Conservation (phyloP, 1,139 yeast genomes). For the Magnusiomyces ingens region DNA sequence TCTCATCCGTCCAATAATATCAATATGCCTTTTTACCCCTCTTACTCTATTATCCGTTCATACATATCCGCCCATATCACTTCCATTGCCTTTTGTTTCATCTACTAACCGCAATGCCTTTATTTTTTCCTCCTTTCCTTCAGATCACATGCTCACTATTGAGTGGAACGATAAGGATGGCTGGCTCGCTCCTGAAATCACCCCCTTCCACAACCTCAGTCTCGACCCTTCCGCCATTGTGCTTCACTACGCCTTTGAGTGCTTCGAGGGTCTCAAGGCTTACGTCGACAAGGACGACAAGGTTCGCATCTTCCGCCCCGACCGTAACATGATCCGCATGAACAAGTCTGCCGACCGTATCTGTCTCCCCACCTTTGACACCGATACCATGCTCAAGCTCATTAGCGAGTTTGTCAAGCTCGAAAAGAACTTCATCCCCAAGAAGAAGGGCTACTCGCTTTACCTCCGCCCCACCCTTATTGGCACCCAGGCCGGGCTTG, state of each 20-base stretch:
- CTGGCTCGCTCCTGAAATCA: conserved; percentile 81
- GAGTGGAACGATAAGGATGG: conserved; percentile 77
- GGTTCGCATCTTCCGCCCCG: conserved; percentile 81
- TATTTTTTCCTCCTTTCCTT: background rate
- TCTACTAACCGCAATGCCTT: background rate
- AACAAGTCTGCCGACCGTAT: conserved; percentile 81
- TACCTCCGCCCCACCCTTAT: conserved; percentile 92
- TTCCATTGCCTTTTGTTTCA: no score
- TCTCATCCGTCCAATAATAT: no score
- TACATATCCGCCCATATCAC: no score
- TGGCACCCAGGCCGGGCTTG: conserved; percentile 82
- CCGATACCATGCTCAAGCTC: conserved; percentile 65
- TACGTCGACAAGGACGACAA: conserved; percentile 56
- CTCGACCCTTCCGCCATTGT: conserved; percentile 87
- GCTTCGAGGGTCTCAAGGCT: conserved; percentile 96
- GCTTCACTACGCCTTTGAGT: conserved; percentile 89
- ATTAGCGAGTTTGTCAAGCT: conserved; percentile 66
- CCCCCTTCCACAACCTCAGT: conserved; percentile 68
- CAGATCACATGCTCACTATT: conserved; percentile 76
- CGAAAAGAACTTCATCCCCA: conserved; percentile 75
- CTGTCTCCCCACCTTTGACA: conserved; percentile 77
- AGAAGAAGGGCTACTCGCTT: conserved; percentile 78
- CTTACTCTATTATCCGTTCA: no score
- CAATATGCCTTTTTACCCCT: no score
- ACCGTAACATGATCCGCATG: conserved; percentile 87